phyloP scores from a whole-genome alignment of 2,329 filamentous ascomycete species.

The Xylaria sp. region DNA sequence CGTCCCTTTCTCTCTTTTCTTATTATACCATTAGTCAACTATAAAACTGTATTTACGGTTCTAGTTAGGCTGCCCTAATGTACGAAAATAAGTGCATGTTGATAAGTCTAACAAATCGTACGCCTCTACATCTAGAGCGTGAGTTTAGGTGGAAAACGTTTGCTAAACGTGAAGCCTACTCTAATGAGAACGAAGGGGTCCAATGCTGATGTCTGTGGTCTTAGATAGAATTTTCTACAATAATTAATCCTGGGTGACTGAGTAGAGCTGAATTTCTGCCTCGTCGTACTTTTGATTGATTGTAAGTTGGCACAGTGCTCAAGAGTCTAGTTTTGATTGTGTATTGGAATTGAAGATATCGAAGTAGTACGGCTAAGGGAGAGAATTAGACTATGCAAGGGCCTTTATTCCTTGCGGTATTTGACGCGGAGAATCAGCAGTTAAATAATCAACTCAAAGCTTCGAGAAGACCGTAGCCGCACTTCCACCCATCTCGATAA shows the following conservation, averaged over 20 bases:
- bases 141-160: too few relatives aligned
- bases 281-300: too few relatives aligned
- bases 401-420: background rate
- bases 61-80: background rate
- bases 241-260: too few relatives aligned
- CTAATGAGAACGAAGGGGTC: too few relatives aligned
- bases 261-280: too few relatives aligned
- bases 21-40: slow-evolving; percentile 12
- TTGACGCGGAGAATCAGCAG: background rate
- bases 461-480: slow-evolving; percentile 80
- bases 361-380: background rate
- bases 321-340: too few relatives aligned
- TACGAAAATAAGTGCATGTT: background rate
- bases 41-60: background rate
- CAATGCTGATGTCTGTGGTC: too few relatives aligned
- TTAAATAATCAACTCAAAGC: slow-evolving; percentile 55
- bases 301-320: too few relatives aligned
- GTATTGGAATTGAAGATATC: too few relatives aligned
- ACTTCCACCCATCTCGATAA: slow-evolving; percentile 80
- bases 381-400: too few relatives aligned
- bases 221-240: too few relatives aligned
- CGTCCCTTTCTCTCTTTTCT: slow-evolving; percentile 19
- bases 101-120: background rate
- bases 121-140: background rate
- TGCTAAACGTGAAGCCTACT: too few relatives aligned